Percentiles rank a stretch among this genome's conserved stretches.
phyloP scores from a whole-genome alignment of 495 filamentous ascomycete species.

The Amniculicola lignicola region DNA sequence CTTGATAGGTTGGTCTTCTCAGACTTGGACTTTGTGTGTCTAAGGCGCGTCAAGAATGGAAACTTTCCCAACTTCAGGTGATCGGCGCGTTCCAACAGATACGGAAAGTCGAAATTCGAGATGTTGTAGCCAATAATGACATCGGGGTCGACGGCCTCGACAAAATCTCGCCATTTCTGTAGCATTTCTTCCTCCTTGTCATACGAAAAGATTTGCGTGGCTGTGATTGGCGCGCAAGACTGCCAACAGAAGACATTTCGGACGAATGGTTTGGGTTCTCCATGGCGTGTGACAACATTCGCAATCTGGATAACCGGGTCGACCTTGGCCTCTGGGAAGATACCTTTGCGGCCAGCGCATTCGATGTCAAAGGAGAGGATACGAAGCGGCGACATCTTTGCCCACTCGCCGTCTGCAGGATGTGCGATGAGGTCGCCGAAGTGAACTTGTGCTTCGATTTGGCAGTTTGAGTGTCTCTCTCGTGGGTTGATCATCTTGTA shows the following conservation, averaged over 20 bases:
- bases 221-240: slow-evolving; percentile 86
- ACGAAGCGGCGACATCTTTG: slow-evolving; percentile 94
- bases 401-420: slow-evolving; percentile 89
- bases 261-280: slow-evolving; percentile 92
- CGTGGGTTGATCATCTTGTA: slow-evolving; percentile 62
- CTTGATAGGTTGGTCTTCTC: slow-evolving; percentile 86
- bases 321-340: slow-evolving; percentile 87
- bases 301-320: slow-evolving; percentile 99
- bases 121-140: slow-evolving; percentile 99
- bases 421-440: slow-evolving; percentile 84
- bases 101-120: slow-evolving; percentile 97
- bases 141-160: slow-evolving; percentile 90
- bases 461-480: slow-evolving; percentile 80
- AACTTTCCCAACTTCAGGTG: slow-evolving; percentile 74
- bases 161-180: slow-evolving; percentile 80
- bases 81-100: slow-evolving; percentile 84
- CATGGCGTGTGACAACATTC: slow-evolving; percentile 93
- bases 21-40: slow-evolving; percentile 58
- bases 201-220: slow-evolving; percentile 86
- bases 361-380: slow-evolving; percentile 98
- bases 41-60: slow-evolving; percentile 79
- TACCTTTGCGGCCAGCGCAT: slow-evolving; percentile 93
- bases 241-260: slow-evolving; percentile 95
- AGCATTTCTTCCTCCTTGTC: slow-evolving; percentile 81
- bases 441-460: slow-evolving; percentile 84